Base-by-base conservation (phyloP, 306 rosid genomes). In the Medicago truncatula region DNA sequence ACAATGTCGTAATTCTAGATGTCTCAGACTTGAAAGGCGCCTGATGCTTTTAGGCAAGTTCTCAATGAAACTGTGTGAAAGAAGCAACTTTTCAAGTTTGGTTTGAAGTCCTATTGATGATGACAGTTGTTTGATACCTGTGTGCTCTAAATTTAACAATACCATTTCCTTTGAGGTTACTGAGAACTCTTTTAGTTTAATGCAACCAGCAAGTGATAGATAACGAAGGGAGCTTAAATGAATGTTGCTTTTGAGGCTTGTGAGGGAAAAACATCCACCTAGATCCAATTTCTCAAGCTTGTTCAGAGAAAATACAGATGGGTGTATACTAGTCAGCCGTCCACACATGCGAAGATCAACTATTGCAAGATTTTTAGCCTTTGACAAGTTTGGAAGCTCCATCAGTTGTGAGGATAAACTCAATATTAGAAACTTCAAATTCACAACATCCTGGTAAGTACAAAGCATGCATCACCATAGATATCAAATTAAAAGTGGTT, bases 331-430 rank as follows among this genome's bases (percentile, higher is more conserved):
- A 11, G 3, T 38, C 4, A 75, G 7, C 3, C 13, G 1, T 0
- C 0, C 0, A 63, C 70, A 44, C 13, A 4, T 0, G 2, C 34
- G 8, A 1, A 44, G 3, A 34, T 15, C 17, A 3, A 75, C 14
- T 4, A 49, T 25, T 75, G 38, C 41, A 20, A 75, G 79, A 65
- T 64, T 75, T 36, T 23, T 8, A n/a, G 79, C 72, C 0, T 14
- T 36, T 16, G 72, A 49, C 21, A 75, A 34, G 54, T 75, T 41
- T 20, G 77, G 77, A 14, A 75, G 54, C 72, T 49, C 62, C 23
- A 10, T 23, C 54, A 75, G 21, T 11, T 0, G 2, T 38, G 3
- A 0, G 3, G 39, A 31, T 6, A 0, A 10, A 2, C 0, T 0
- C 8, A 75, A 10, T 4, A 0, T 20, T 8, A 75, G 23, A 9